A percentile compares a stretch with the other conserved stretches of the same genome.
phyloP scores from a whole-genome alignment of 306 rosid genomes.

The Trichosanthes truncata region DNA sequence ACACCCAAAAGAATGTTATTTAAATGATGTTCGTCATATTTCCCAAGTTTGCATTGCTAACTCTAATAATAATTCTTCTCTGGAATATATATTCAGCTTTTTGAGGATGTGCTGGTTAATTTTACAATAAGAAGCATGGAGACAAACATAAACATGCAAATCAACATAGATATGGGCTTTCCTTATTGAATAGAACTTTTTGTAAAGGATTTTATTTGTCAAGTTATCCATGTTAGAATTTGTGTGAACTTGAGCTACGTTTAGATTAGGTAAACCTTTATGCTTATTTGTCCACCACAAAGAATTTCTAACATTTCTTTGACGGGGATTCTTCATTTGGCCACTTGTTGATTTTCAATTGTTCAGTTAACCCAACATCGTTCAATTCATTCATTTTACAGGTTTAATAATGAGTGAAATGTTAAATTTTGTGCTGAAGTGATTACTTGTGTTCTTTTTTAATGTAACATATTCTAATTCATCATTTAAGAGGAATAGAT shows the following conservation, averaged over 20 bases:
- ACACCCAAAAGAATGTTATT: conserved; percentile 9
- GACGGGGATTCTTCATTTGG: not conserved
- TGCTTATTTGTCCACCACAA: not conserved
- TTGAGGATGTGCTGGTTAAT: not conserved
- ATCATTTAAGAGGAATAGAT: not conserved
- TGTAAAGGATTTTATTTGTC: not conserved
- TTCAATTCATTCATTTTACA: not conserved
- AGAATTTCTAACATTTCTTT: conserved; percentile 1
- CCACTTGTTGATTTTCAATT: not conserved
- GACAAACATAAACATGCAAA: not conserved
- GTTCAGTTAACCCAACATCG: not conserved
- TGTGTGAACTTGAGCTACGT: not conserved
- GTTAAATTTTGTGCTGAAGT: not conserved
- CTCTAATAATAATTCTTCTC: not conserved
- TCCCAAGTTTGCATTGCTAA: conserved; percentile 1
- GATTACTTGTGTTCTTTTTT: not conserved
- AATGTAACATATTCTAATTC: not conserved
- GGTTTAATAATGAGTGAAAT: not conserved
- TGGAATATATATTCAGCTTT: not conserved
- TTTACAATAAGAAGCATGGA: not conserved
- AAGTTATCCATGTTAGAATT: not conserved
- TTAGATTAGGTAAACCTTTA: not conserved
- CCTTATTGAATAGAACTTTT: not conserved
- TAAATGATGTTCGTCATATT: not conserved
- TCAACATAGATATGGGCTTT: not conserved